Base-by-base conservation (phyloP, 805 yeast genomes). In the Yueomyces sinensis region DNA sequence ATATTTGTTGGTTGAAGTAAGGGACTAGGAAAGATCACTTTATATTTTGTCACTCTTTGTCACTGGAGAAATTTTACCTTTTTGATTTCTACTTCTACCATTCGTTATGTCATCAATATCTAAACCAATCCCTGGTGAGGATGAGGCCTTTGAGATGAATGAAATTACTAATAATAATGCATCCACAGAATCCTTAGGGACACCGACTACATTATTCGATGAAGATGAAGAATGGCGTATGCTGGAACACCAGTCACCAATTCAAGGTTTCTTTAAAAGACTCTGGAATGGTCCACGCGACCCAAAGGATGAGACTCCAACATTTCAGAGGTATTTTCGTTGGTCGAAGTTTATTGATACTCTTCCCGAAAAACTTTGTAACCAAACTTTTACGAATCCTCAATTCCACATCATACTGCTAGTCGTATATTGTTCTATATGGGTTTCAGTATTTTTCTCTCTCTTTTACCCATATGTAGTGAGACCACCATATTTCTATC, bases 261-360 rank as follows among this genome's bases (percentile, higher is more conserved):
- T 51, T 4, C 41, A 34, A 19, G 41, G 46, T 7, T 47, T 64
- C 28, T 37, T 63, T 15, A 38, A 43, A n/a, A 46, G 42, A 16
- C 17, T 71, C 1, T 71, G 81, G 77, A 36, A 56, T n/a, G 83
- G 86, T 1, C 83, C 84, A 0, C 45, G 40, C 2, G 42, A 44
- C 3, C 65, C 72, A 1, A 38, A 40, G 15, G 82, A 76, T 43
- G 59, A 55, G 1, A 68, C 73, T 3, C 76, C 79, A 1, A 37
- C 39, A 3, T 56, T 66, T 27, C 50, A 54, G 3, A 41, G 39
- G 31, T 36, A 40, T 4, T 46, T 46, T 44, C 23, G 25, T 2
- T 37, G 42, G 24, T 28, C 46, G 7, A 50, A 38, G 29, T 47
- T 37, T 17, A 38, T 70, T 23, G 78, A 75, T 34, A 48, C 45